These are phyloP conservation scores for Fusarium euwallaceae DNA, from an alignment of 2,329 filamentous ascomycete species.

Conservation along the genomic window DNA sequence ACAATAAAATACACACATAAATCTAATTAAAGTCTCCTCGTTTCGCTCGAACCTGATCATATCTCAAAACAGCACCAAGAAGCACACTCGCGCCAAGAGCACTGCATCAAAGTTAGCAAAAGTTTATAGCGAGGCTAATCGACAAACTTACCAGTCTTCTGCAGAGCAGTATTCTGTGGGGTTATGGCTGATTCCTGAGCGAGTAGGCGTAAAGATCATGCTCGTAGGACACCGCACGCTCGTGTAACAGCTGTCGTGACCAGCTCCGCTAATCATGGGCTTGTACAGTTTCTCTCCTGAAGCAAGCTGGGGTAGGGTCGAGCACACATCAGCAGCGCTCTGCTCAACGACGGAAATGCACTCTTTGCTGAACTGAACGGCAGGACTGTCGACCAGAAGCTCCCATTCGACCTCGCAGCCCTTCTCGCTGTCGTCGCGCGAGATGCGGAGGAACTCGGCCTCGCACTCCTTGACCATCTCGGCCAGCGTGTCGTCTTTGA, in stretches of 20 bases:
- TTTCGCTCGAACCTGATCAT: neutral
- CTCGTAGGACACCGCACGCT: conserved; percentile 45
- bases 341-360: conserved; percentile 73
- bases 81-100: neutral
- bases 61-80: neutral
- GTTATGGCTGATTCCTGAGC: conserved; percentile 47
- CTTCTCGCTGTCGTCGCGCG: conserved; percentile 62
- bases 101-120: neutral
- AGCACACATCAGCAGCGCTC: conserved; percentile 66
- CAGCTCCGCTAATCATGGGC: conserved; percentile 47
- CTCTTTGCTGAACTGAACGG: conserved; percentile 71
- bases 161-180: conserved; percentile 40
- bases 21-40: neutral
- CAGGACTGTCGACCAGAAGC: conserved; percentile 68
- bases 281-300: conserved; percentile 46
- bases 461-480: conserved; percentile 61
- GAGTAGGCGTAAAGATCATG: conserved; percentile 50
- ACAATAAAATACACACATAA: neutral
- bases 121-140: neutral
- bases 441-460: conserved; percentile 63
- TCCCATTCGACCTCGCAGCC: conserved; percentile 69
- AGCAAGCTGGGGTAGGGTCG: conserved; percentile 36
- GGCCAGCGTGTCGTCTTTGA: conserved; percentile 64
- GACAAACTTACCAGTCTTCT: conserved; percentile 40
- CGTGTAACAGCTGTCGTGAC: conserved; percentile 49